A percentile compares a stretch with the other conserved stretches of the same genome.
Conservation (phyloP, 192 early-diverging fungal genomes). For the Geosiphon pyriformis region DNA sequence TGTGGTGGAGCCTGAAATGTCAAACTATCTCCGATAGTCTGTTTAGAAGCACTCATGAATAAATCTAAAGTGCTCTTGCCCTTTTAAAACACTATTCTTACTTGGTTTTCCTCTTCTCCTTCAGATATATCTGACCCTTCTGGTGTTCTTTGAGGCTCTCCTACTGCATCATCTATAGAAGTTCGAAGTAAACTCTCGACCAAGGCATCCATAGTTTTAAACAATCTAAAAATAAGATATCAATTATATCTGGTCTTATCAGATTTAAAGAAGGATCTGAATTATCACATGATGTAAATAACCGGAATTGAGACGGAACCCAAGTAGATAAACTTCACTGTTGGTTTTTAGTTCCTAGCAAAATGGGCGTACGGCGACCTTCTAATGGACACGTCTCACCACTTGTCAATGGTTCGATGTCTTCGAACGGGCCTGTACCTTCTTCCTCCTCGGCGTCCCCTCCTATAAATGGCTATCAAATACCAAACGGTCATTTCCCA, state of each 20-base stretch:
- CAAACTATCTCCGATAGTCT: not conserved
- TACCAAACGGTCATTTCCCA: constrained; percentile 16
- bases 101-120: not conserved
- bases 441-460: not conserved
- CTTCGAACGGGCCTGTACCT: not conserved
- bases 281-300: too few species aligned
- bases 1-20: not conserved
- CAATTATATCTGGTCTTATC: not conserved
- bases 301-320: too few species aligned
- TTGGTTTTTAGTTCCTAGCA: constrained; percentile 6
- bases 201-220: constrained; percentile 13
- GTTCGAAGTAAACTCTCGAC: constrained; percentile 13
- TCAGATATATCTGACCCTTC: constrained; percentile 13
- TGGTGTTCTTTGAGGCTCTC: constrained; percentile 3
- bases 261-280: too few species aligned
- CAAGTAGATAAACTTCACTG: not conserved
- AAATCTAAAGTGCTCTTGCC: not conserved
- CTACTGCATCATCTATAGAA: constrained; percentile 14
- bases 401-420: not conserved
- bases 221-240: not conserved
- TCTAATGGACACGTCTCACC: constrained; percentile 6
- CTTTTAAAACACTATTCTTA: not conserved
- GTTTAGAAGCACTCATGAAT: not conserved
- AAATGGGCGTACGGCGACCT: constrained; percentile 8
- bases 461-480: not conserved